phyloP scores from a whole-genome alignment of 2,329 filamentous ascomycete genomes.

The Colletotrichum sp. region DNA sequence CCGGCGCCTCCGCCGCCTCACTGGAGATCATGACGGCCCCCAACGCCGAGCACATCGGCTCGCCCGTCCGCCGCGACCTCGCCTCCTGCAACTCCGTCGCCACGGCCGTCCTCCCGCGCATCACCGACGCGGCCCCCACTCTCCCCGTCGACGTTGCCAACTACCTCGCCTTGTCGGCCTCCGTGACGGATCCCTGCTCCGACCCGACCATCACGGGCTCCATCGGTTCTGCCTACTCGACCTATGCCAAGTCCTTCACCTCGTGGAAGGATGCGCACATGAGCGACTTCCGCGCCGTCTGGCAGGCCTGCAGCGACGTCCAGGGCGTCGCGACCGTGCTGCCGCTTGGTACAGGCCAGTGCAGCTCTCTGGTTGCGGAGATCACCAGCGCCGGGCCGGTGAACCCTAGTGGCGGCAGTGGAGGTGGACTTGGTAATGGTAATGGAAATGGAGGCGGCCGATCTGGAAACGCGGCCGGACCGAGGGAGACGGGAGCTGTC shows the following conservation, averaged over 20 bases:
- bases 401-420: neutral
- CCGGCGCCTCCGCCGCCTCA: neutral
- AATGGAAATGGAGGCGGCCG: neutral
- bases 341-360: constrained; percentile 2
- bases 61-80: constrained; percentile 3
- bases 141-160: constrained; percentile 19
- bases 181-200: constrained; percentile 27
- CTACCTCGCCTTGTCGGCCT: constrained; percentile 26
- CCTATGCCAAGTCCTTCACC: constrained; percentile 24
- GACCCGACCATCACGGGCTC: constrained; percentile 31
- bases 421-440: neutral
- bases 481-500: constrained; percentile 7
- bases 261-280: constrained; percentile 27
- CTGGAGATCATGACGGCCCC: neutral
- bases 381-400: constrained; percentile 15
- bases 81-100: constrained; percentile 21
- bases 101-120: constrained; percentile 19
- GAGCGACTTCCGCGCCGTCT: constrained; percentile 22
- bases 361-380: constrained; percentile 14
- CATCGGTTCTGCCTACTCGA: constrained; percentile 29
- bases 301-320: constrained; percentile 32
- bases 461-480: neutral
- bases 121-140: constrained; percentile 26
- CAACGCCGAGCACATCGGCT: neutral
- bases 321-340: constrained; percentile 20